A percentile compares a stretch with the other conserved stretches of the same genome.
phyloP scores from a whole-genome alignment of 2,329 filamentous ascomycete species.

The Pyrenophora graminea region DNA sequence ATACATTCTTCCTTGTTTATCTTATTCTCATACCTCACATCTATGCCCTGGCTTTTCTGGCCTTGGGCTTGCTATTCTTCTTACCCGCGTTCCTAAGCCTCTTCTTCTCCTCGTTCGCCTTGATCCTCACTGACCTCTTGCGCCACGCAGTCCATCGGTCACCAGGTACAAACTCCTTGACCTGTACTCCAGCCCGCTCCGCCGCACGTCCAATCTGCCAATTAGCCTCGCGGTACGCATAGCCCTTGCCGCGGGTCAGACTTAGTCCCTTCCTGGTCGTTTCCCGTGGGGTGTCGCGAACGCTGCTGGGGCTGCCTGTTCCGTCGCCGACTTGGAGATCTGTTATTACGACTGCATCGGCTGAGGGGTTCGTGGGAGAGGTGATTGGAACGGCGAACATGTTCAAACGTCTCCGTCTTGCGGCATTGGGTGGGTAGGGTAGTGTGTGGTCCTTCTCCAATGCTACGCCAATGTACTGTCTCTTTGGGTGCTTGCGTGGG shows the following conservation, averaged over 20 bases:
- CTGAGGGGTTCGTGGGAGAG: constrained; percentile 4
- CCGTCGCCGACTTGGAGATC: constrained; percentile 16
- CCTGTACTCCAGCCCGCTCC: constrained; percentile 62
- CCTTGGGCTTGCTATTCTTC: constrained; percentile 37
- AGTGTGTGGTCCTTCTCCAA: constrained; percentile 81
- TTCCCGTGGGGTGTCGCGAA: constrained; percentile 36
- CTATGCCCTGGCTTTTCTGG: constrained; percentile 29
- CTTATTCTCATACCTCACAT: background rate
- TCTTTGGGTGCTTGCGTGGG: constrained; percentile 76
- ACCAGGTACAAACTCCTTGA: constrained; percentile 59
- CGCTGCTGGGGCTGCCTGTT: constrained; percentile 15
- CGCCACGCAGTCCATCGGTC: constrained; percentile 69
- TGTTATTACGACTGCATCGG: constrained; percentile 30
- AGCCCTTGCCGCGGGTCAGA: constrained; percentile 53
- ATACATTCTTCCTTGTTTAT: background rate
- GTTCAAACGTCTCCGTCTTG: constrained; percentile 74
- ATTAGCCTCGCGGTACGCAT: constrained; percentile 68
- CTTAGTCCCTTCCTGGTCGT: constrained; percentile 36
- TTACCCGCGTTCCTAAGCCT: constrained; percentile 54
- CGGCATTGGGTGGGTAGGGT: constrained; percentile 74
- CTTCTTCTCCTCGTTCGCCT: constrained; percentile 60
- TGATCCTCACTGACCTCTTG: constrained; percentile 59
- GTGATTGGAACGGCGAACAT: constrained; percentile 61
- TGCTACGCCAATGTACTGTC: constrained; percentile 92
- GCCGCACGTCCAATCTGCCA: constrained; percentile 69